Evolutionary conservation across 352 stramenopile genomes (phyloP), one percentile per base, ranked within the genome.

Genomic region (Globisporangium cystogenes): DNA sequence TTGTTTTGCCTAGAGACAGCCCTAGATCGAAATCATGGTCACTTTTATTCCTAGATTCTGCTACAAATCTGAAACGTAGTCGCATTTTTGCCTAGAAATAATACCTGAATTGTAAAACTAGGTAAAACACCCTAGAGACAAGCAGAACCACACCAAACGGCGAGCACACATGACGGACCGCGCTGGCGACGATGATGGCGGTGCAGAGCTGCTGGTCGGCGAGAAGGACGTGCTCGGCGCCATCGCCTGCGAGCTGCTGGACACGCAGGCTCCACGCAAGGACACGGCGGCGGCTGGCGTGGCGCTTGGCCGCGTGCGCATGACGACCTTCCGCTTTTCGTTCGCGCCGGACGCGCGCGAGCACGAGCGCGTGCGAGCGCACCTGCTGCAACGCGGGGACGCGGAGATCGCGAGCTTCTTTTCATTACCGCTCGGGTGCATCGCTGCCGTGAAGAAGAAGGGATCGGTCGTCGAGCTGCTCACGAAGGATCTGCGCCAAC

Each of bases 251-350:
- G 81, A 91, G 68, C 89, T 76, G 48, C 63, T 91, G 47, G 78
- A 87, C 52, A 77, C 87, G 49, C 67, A 65, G 43, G 67, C 68
- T 27, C 31, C 64, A 33, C 82, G 65, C 57, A 87, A 85, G 37
- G 80, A 91, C 59, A 76, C 74, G 42, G 55, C 76, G 18, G 67
- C 74, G 20, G 69, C 75, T 7, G 81, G 62, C 10, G 72, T 91
- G 14, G 87, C 76, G 61, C 65, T 86, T 15, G 83, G 83, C 15
- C 66, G 59, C 31, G 77, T 93, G 51, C 70, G 87, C 64, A 93
- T 91, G 81, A 93, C 83, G 26, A 91, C 80, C 20, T 93, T 82
- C 64, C 80, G 83, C 49, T 90, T 93, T 59, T 78, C 90, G 72
- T 93, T 93, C 57, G 50, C 79, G 42, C 76, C 75, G 12, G 76